Base-by-base conservation (phyloP, 2,329 filamentous ascomycete genomes). In the Phymatotrichopsis omnivora region DNA sequence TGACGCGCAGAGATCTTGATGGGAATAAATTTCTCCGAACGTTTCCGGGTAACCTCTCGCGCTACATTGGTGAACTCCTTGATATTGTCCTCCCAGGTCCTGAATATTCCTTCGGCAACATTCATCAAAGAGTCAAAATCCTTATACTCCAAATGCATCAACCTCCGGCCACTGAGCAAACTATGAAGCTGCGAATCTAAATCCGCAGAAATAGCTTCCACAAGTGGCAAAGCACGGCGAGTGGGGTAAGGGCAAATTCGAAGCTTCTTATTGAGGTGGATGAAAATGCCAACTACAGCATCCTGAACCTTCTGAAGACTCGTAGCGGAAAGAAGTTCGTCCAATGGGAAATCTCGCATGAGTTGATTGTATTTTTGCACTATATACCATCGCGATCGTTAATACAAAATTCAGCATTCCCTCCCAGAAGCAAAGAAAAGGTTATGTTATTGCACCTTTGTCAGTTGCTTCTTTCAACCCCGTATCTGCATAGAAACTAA, bases 311-410 rank as follows among this genome's bases (percentile, higher is more conserved):
- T 95, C 58, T 79, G 71, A 33, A 98, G 67, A 1, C 87, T 89
- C 0, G 87, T 93, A 1, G 91, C 87, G 12, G 91, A 94, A 14
- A 95, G 74, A 22, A 99, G 69, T 63, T 99, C 91, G 61, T 96
- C 89, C 25, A 98, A 71, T 0, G 91, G 91, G 54, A 99, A 96
- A 63, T 98, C 93, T 53, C 91, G 82, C 85, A 99, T 96, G 19
- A 98, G 75, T 67, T 93, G 85, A 62, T 98, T 99, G 71, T 96
- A 98, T 65, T 95, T 95, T 64, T 94, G 85, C 35, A 98, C 93
- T 62, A 46, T 52, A 35, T 12, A 40, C 25, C 34, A 36, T 33
- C 35, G 7, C 19, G 22, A 33, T 31, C 5, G 35, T 52, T 42
- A 54, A n/a, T 20, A 43, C n/a, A 32, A 11, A 24, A 32, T 17